Evolutionary conservation across 257 asterid species (phyloP).

Genomic region (Forsythia viridissima): DNA sequence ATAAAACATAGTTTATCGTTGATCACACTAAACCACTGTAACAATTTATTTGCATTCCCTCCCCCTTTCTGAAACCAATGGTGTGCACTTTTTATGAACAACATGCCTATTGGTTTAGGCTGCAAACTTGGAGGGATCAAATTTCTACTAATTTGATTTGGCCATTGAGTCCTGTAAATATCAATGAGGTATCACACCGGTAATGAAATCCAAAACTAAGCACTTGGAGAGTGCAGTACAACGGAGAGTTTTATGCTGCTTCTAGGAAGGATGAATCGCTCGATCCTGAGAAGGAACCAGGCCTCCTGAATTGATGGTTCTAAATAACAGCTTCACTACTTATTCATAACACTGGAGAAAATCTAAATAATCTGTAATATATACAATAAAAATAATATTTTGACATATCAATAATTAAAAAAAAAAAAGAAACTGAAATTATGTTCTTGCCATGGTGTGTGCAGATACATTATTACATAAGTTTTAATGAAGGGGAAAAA

Average conservation of each 20-base stretch:
- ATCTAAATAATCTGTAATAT: background rate
- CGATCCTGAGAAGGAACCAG: background rate
- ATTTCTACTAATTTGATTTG: no score
- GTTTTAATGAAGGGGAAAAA: no score
- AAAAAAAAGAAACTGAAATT: background rate
- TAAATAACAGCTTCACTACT: background rate
- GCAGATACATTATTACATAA: conserved; percentile 13
- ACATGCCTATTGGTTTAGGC: no score
- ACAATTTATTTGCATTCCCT: no score
- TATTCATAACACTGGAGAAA: background rate
- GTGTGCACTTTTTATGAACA: no score
- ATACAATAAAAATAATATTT: background rate
- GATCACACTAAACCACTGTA: no score
- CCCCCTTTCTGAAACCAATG: no score
- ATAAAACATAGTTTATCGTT: no score
- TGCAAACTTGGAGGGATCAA: no score
- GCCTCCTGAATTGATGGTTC: background rate
- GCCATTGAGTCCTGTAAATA: no score
- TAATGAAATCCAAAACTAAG: background rate
- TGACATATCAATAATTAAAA: background rate
- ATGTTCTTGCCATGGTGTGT: conserved; percentile 16
- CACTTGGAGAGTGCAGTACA: background rate
- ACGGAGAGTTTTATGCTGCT: background rate
- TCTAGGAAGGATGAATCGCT: background rate
- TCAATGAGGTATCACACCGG: no score